Conservation (phyloP, 169 alveolate genomes). For the Fabrea salina region DNA sequence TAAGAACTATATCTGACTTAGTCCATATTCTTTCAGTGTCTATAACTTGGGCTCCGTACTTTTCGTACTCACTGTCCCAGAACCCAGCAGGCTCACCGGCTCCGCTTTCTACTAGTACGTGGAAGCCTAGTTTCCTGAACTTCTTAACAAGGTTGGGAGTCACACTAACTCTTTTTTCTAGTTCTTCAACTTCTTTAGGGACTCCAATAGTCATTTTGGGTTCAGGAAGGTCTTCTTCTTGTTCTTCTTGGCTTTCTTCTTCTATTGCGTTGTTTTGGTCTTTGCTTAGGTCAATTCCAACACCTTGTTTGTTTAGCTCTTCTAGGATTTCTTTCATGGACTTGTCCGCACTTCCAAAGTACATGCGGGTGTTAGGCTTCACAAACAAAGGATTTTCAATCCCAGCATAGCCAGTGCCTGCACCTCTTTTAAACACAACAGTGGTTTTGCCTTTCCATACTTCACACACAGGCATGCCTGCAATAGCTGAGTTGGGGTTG, state of each 20-base stretch:
- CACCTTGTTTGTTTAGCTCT: neutral
- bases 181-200: constrained; percentile 43
- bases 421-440: constrained; percentile 53
- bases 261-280: neutral
- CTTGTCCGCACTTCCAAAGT: constrained; percentile 46
- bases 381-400: constrained; percentile 65
- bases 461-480: constrained; percentile 66
- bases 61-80: constrained; percentile 23
- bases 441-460: constrained; percentile 63
- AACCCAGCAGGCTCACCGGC: constrained; percentile 38
- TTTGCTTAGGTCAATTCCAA: too few relatives aligned
- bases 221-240: constrained; percentile 37
- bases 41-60: constrained; percentile 52
- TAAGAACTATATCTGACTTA: neutral
- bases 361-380: constrained; percentile 51
- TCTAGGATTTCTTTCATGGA: constrained; percentile 23
- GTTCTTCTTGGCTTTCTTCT: neutral
- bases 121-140: constrained; percentile 50
- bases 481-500: constrained; percentile 44
- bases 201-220: constrained; percentile 66
- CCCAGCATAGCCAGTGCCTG: constrained; percentile 65
- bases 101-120: constrained; percentile 44
- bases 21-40: constrained; percentile 1
- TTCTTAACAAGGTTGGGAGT: constrained; percentile 46
- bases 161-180: constrained; percentile 45